These are phyloP conservation scores for Polyporus tsugae DNA, from an alignment of 1,284 basidiomycete genomes.

Conservation along the genomic window DNA sequence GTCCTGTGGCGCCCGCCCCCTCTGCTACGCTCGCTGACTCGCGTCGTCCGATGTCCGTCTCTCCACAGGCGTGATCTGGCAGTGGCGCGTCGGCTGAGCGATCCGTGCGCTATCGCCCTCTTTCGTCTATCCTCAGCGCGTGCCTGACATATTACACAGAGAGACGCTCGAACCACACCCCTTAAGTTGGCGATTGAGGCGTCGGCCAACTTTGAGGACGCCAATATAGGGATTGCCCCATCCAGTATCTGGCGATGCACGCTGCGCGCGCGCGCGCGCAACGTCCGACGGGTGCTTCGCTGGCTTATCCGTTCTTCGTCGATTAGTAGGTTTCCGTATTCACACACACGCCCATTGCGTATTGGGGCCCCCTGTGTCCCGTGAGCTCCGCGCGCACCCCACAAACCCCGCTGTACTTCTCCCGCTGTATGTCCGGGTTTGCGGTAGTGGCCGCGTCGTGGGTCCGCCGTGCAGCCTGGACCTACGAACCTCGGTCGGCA, in stretches of 20 bases:
- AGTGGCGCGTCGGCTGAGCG: conserved; percentile 29
- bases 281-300: background rate
- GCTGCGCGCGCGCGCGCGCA: background rate
- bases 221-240: background rate
- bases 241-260: background rate
- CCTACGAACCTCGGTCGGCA: background rate
- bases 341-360: background rate
- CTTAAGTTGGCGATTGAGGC: background rate
- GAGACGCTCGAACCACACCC: background rate
- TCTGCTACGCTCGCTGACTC: background rate
- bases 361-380: background rate
- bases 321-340: background rate
- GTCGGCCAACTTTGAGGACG: background rate
- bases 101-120: background rate
- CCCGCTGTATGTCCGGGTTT: conserved; percentile 1
- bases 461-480: background rate
- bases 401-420: background rate
- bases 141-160: background rate
- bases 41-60: background rate
- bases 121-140: background rate
- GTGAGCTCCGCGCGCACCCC: background rate
- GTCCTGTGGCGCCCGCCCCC: background rate
- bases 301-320: background rate
- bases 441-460: conserved; percentile 4
- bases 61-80: conserved; percentile 27